A percentile compares a stretch with the other conserved stretches of the same genome.
phyloP scores from a whole-genome alignment of 371 early-diverging fungal genomes.

The Phascolomyces articulosus region DNA sequence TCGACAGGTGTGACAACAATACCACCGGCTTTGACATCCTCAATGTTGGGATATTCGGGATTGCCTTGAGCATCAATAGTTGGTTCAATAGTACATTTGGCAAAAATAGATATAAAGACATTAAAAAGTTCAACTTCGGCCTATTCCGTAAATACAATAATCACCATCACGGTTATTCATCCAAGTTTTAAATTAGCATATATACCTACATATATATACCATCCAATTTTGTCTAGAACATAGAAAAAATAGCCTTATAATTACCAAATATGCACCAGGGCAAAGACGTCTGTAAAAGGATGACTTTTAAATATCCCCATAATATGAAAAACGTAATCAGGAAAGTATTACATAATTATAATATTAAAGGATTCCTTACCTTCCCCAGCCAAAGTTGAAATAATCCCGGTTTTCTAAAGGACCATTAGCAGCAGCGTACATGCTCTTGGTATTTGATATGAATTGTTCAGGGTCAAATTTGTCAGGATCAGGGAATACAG shows the following conservation, averaged over 20 bases:
- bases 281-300: constrained; percentile 14
- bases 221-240: neutral
- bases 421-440: constrained; percentile 20
- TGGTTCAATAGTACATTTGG: constrained; percentile 10
- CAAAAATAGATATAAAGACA: constrained; percentile 3
- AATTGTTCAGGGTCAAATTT: constrained; percentile 20
- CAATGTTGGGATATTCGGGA: constrained; percentile 12
- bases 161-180: too few relatives aligned
- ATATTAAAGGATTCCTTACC: too few relatives aligned
- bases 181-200: too few relatives aligned
- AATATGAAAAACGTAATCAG: neutral
- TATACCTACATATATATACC: neutral
- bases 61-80: constrained; percentile 2
- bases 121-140: constrained; percentile 17
- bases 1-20: constrained; percentile 3
- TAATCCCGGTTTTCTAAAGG: constrained; percentile 15
- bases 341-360: too few relatives aligned
- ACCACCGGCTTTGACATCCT: constrained; percentile 3
- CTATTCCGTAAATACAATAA: neutral
- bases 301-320: too few relatives aligned
- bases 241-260: too few relatives aligned
- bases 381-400: constrained; percentile 25
- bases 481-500: constrained; percentile 12
- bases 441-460: constrained; percentile 9
- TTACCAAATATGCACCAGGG: constrained; percentile 14